Evolutionary conservation across 805 yeast species (phyloP).

Genomic region (Sungouiella thailandica): DNA sequence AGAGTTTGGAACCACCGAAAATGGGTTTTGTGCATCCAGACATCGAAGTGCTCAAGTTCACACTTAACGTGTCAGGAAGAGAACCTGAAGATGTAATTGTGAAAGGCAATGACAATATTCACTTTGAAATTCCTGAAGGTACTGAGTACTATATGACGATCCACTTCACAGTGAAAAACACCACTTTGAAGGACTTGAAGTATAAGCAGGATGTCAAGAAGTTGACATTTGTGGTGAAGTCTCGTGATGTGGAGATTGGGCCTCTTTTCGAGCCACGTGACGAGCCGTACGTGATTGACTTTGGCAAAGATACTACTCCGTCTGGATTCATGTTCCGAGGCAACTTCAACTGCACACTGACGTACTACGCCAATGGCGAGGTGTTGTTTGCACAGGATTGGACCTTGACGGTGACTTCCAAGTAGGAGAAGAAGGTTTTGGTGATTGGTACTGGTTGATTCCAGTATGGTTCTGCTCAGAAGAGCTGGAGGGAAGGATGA

Average conservation of each 20-base stretch:
- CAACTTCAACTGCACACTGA: constrained; percentile 24
- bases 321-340: constrained; percentile 37
- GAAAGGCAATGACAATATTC: constrained; percentile 23
- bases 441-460: no score
- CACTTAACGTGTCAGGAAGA: constrained; percentile 24
- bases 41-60: constrained; percentile 27
- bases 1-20: no score
- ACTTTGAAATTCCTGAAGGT: constrained; percentile 33
- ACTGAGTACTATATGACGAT: constrained; percentile 29
- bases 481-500: no score
- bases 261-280: constrained; percentile 29
- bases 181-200: constrained; percentile 23
- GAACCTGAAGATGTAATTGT: constrained; percentile 22
- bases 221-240: constrained; percentile 30
- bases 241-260: constrained; percentile 27
- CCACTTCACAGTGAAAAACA: constrained; percentile 27
- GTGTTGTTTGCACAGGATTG: constrained; percentile 25
- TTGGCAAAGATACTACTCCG: constrained; percentile 34
- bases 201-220: constrained; percentile 34
- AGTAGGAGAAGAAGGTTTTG: no score
- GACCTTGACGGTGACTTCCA: constrained; percentile 31
- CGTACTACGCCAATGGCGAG: constrained; percentile 30
- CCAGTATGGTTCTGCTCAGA: no score
- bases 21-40: constrained; percentile 23
- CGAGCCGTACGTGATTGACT: constrained; percentile 24